Base-by-base conservation (phyloP, 371 early-diverging fungal genomes). In the Syncephalis fuscata region DNA sequence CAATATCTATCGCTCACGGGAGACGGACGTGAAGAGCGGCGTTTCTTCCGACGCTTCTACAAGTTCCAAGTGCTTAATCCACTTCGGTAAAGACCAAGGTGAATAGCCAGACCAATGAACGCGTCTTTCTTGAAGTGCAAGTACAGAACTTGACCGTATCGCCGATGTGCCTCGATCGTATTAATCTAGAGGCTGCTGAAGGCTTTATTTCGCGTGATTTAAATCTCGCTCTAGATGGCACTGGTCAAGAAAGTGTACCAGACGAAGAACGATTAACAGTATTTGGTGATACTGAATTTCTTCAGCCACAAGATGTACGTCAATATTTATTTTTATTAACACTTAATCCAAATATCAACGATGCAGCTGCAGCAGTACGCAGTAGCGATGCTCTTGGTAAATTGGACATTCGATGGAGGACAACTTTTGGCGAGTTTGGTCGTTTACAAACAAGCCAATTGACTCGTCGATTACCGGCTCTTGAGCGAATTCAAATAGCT, bases 1-100 rank as follows among this genome's bases (percentile, higher is more conserved):
- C 76, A 80, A n/a, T 95, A 92, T 56, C 55, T 68, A n/a, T 66
- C 70, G 0, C 54, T 63, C 26, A 77, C 71, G 24, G 11, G 32
- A 4, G 32, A 32, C 11, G 32, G 32, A 32, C 32, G 32, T 11
- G 73, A 74, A 14, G 77, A 76, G 48, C 69, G 71, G 39, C 77
- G 83, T 21, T 73, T 70, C 48, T 81, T 92, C 56, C 75, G 87
- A 39, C 88, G 88, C 58, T 85, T 88, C 54, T 94, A 85, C 76
- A 91, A 89, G 53, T 92, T 95, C 60, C 85, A 92, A 63, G 94
- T 92, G 7, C 62, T 89, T 23, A 96, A 94, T 63, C 96, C 96
- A 36, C 68, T 96, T 76, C 90, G 8, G 93, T 96, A 53, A 94
- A 92, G 64, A 96, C 96, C 11, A 93, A 93, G 49, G 79, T 91